These are phyloP conservation scores for Cyclostephanos tholiformis DNA, from an alignment of 108 stramenopile species.

Conservation along the genomic window DNA sequence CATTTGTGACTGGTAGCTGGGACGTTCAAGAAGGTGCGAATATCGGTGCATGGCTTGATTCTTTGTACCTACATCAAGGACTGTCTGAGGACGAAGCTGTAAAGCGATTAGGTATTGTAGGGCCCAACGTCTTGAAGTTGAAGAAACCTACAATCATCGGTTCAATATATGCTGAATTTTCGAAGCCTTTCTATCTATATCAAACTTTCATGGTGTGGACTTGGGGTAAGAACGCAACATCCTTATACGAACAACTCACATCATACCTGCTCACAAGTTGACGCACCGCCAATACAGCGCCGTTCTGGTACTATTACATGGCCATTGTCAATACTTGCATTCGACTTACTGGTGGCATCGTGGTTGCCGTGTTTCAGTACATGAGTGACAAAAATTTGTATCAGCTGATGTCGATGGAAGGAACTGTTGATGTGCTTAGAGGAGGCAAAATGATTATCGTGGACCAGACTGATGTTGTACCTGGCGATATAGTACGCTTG, in stretches of 20 bases:
- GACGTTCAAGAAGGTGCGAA: constrained; percentile 22
- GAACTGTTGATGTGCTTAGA: constrained; percentile 55
- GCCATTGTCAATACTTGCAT: constrained; percentile 47
- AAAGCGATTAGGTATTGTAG: constrained; percentile 38
- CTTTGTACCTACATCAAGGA: constrained; percentile 31
- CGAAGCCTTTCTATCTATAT: constrained; percentile 67
- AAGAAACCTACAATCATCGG: constrained; percentile 49
- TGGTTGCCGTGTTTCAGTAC: constrained; percentile 56
- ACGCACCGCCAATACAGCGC: not conserved
- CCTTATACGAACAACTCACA: not conserved
- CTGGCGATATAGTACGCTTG: constrained; percentile 59
- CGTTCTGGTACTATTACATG: constrained; percentile 64
- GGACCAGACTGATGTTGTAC: constrained; percentile 57
- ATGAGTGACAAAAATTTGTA: constrained; percentile 51
- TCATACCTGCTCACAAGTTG: not conserved
- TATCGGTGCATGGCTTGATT: constrained; percentile 39
- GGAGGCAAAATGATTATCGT: constrained; percentile 45
- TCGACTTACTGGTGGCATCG: constrained; percentile 51
- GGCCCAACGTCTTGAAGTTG: constrained; percentile 56
- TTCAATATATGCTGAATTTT: constrained; percentile 52
- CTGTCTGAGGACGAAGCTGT: constrained; percentile 45
- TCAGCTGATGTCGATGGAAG: constrained; percentile 47
- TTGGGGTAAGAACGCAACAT: constrained; percentile 28
- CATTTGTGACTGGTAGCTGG: constrained; percentile 43
- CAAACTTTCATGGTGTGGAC: constrained; percentile 73